These are phyloP conservation scores for Diplosphaera chodatii DNA, from an alignment of 139 green algal genomes.

Conservation along the genomic window DNA sequence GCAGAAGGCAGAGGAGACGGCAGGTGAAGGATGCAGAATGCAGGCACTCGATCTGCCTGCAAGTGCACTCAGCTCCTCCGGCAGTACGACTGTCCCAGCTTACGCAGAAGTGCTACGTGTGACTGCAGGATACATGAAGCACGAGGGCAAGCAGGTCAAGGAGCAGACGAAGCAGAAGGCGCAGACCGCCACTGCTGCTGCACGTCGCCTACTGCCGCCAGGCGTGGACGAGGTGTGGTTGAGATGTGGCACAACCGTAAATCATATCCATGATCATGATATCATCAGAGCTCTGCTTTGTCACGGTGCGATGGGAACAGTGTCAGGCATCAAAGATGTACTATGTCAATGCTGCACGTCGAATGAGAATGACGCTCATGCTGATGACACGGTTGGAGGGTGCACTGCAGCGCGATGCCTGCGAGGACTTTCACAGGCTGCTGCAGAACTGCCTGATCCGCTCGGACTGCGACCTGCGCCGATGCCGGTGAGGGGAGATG, in stretches of 20 bases:
- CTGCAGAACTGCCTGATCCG: background rate
- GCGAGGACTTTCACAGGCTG: background rate
- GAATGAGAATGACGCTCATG: background rate
- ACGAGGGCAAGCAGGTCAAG: background rate
- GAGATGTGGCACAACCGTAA: no score
- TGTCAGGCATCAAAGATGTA: no score
- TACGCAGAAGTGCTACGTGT: no score
- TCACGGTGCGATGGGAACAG: no score
- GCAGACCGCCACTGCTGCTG: background rate
- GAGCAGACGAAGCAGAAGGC: background rate
- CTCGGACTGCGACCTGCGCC: background rate
- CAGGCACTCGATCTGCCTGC: no score
- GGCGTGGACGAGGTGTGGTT: background rate
- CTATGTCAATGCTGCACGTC: no score
- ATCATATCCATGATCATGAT: no score
- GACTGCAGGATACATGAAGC: background rate
- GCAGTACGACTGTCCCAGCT: no score
- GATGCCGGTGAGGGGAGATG: no score
- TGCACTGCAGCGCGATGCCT: background rate
- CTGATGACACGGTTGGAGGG: no score
- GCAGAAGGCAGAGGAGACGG: background rate
- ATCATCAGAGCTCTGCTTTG: no score
- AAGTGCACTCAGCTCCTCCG: no score
- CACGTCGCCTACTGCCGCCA: background rate
- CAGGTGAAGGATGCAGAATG: background rate